Conservation (phyloP, 2,329 filamentous ascomycete species). For the Bipolaris oryzae region DNA sequence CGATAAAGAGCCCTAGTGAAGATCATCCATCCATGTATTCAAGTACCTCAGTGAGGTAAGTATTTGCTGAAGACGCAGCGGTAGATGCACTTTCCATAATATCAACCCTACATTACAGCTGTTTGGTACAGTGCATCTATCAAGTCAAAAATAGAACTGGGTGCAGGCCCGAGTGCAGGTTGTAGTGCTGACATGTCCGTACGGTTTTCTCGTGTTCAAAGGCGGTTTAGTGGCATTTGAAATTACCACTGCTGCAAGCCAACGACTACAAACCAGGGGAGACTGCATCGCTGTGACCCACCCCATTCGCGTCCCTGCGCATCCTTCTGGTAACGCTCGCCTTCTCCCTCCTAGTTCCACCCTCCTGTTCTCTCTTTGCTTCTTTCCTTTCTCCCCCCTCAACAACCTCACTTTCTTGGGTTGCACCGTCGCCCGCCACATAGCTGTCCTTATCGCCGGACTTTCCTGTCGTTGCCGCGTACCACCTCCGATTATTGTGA, state of each 20-base stretch:
- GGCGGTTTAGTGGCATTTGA: slow-evolving; percentile 34
- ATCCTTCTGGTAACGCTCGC: slow-evolving; percentile 26
- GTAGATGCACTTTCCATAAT: background rate
- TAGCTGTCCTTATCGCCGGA: slow-evolving; percentile 24
- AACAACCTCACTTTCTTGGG: slow-evolving; percentile 2
- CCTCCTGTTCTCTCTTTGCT: slow-evolving; percentile 26
- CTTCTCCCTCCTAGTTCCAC: slow-evolving; percentile 23
- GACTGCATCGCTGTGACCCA: slow-evolving; percentile 29
- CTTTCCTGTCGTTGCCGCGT: slow-evolving; percentile 23
- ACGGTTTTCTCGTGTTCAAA: slow-evolving; percentile 19
- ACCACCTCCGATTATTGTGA: slow-evolving; percentile 5
- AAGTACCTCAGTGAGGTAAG: background rate
- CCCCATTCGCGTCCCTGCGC: slow-evolving; percentile 39
- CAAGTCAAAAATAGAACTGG: slow-evolving; percentile 12
- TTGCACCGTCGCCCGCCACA: slow-evolving; percentile 13
- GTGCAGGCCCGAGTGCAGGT: slow-evolving; percentile 10
- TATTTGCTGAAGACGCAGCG: background rate
- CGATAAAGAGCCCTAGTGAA: slow-evolving; percentile 8
- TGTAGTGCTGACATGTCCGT: slow-evolving; percentile 24
- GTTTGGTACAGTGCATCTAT: background rate
- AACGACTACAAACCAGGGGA: slow-evolving; percentile 35
- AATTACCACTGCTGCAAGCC: slow-evolving; percentile 31
- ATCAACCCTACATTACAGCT: background rate
- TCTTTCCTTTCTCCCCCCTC: slow-evolving; percentile 1
- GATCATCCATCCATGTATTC: background rate